Evolutionary conservation across 805 yeast genomes (phyloP).

Genomic region (Tetrapisispora arboricola): DNA sequence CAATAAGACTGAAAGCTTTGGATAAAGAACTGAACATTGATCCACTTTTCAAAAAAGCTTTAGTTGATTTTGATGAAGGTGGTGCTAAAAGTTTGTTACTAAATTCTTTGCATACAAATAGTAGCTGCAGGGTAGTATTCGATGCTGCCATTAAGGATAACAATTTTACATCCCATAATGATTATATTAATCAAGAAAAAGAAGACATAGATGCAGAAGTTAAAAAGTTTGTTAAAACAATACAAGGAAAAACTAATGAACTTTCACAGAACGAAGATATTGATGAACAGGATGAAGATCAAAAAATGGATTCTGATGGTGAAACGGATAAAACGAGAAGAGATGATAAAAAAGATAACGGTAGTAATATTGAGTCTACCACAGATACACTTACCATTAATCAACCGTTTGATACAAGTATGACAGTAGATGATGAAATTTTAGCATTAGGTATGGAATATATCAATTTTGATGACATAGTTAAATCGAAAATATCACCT

Average conservation of each 20-base stretch:
- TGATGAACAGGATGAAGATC: neutral
- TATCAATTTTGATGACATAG: conserved; percentile 22
- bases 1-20: conserved; percentile 42
- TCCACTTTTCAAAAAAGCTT: conserved; percentile 64
- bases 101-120: conserved; percentile 49
- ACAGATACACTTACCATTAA: neutral
- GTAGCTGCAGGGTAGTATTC: conserved; percentile 48
- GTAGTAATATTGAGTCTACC: neutral
- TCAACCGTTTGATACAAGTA: neutral
- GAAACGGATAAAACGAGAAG: conserved; percentile 6
- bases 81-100: conserved; percentile 63
- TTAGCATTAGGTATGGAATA: conserved; percentile 28
- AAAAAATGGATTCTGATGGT: conserved; percentile 8
- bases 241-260: neutral
- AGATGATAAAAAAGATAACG: conserved; percentile 1
- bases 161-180: conserved; percentile 3
- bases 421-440: conserved; percentile 18
- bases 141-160: conserved; percentile 41
- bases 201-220: conserved; percentile 13
- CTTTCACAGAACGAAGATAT: too few species aligned
- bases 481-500: conserved; percentile 48
- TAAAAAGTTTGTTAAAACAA: conserved; percentile 5
- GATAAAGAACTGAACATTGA: conserved; percentile 61
- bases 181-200: conserved; percentile 4
- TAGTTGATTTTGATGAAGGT: conserved; percentile 75